Evolutionary conservation across 495 filamentous ascomycete genomes (phyloP).

Genomic region (Penicillium alfredii): DNA sequence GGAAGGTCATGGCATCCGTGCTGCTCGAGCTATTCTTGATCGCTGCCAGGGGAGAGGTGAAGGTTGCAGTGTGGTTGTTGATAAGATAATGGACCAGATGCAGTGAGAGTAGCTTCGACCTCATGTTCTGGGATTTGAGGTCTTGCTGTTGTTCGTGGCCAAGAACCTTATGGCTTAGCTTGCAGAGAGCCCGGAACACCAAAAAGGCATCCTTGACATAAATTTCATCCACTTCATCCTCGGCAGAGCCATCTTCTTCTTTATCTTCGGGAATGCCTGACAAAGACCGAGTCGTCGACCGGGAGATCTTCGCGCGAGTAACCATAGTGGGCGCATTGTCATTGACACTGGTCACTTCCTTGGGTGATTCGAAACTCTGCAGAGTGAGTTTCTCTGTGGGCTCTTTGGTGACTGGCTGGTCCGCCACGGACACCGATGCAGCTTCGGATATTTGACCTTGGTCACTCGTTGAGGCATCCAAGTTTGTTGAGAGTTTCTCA

Average conservation of each 20-base stretch:
- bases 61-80: conserved; percentile 81
- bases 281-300: conserved; percentile 43
- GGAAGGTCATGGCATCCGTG: conserved; percentile 78
- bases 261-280: conserved; percentile 47
- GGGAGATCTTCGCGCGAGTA: conserved; percentile 61
- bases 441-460: conserved; percentile 44
- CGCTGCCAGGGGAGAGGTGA: conserved; percentile 81
- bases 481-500: conserved; percentile 21
- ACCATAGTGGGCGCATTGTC: conserved; percentile 92
- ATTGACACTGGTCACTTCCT: conserved; percentile 85
- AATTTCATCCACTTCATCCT: conserved; percentile 94
- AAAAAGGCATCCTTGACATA: conserved; percentile 95
- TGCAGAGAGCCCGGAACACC: conserved; percentile 96
- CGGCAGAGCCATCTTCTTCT: conserved; percentile 51
- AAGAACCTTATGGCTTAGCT: conserved; percentile 86
- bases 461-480: conserved; percentile 30
- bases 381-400: conserved; percentile 77
- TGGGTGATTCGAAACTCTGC: conserved; percentile 90
- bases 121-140: conserved; percentile 88
- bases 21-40: conserved; percentile 83
- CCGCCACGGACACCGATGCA: conserved; percentile 44
- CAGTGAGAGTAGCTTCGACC: conserved; percentile 90
- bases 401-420: conserved; percentile 55
- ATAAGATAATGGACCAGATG: conserved; percentile 91
- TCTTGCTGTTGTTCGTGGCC: conserved; percentile 88